Evolutionary conservation across 805 yeast species (phyloP).

Genomic region (Candida boidinii): DNA sequence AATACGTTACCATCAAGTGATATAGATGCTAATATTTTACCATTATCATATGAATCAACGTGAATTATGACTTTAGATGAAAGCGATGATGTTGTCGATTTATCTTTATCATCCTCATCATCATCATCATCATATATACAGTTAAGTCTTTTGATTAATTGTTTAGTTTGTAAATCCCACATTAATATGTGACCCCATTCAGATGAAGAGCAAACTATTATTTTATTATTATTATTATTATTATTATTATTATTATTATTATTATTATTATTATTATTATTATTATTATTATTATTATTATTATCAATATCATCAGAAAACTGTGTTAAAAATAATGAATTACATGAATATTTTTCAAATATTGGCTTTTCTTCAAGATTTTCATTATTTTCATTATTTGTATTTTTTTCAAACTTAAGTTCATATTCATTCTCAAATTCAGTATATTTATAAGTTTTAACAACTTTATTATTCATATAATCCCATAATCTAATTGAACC

Average conservation of each 20-base stretch:
- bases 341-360: constrained; percentile 45
- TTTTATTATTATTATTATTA: constrained; percentile 19
- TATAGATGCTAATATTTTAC: constrained; percentile 25
- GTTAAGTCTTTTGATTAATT: constrained; percentile 24
- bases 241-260: too few relatives aligned
- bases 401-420: constrained; percentile 3
- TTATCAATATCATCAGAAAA: too few relatives aligned
- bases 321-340: constrained; percentile 38
- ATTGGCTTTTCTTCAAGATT: constrained; percentile 19
- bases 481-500: constrained; percentile 81
- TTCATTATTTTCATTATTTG: background rate
- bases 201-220: constrained; percentile 52
- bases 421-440: constrained; percentile 5
- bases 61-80: too few relatives aligned
- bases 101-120: constrained; percentile 8
- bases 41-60: constrained; percentile 29
- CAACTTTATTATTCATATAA: constrained; percentile 70
- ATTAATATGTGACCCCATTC: constrained; percentile 44
- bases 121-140: constrained; percentile 12
- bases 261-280: too few relatives aligned
- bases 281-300: too few relatives aligned
- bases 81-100: too few relatives aligned
- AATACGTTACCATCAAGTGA: constrained; percentile 22
- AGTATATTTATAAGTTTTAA: constrained; percentile 44
- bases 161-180: constrained; percentile 63